Evolutionary conservation across 202 grass and related monocot species (phyloP), one percentile per base, ranked within the genome.

Genomic region (Zizania palustris): DNA sequence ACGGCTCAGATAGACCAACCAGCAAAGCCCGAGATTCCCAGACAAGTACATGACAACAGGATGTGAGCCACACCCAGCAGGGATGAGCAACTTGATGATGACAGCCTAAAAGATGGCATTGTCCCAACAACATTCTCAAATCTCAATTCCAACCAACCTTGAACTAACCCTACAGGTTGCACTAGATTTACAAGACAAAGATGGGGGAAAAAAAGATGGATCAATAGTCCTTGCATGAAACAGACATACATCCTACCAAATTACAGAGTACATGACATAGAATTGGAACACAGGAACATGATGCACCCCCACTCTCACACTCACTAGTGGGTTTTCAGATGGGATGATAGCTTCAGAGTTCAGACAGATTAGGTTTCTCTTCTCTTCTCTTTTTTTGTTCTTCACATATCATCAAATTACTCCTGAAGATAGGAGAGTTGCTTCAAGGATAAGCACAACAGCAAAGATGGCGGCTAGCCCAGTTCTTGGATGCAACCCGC

Each of bases 171-270:
- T 69, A 54, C 15, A 60, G 45, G 35, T 16, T 71, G 77, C 60
- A 79, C 71, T 65, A 75, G 72, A 81, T 89, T 86, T 81, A 86
- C 86, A 92, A 38, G 72, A 80, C 28, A 28, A 28, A 37, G 16
- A 79, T 55, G 21, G 7, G 43, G 0, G 9, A 0, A 7, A 35
- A 45, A 49, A 15, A 28, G 28, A 28, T 28, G 0, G 28, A 28
- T 33, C 8, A 28, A 28, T 28, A 28, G 84, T 88, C 71, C 81
- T 85, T 77, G 72, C 72, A 77, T 20, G 85, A 83, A 62, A 88
- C 78, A 35, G 84, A 85, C 87, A 74, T 33, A 13, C 78, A 53
- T 69, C 74, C 73, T 62, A 90, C 88, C 85, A 61, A 41, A 85
- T 73, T 28, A 90, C 42, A 46, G 14, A 60, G 54, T 33, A 42